Conservation (phyloP, 306 rosid species). For the Mimosa pudica region DNA sequence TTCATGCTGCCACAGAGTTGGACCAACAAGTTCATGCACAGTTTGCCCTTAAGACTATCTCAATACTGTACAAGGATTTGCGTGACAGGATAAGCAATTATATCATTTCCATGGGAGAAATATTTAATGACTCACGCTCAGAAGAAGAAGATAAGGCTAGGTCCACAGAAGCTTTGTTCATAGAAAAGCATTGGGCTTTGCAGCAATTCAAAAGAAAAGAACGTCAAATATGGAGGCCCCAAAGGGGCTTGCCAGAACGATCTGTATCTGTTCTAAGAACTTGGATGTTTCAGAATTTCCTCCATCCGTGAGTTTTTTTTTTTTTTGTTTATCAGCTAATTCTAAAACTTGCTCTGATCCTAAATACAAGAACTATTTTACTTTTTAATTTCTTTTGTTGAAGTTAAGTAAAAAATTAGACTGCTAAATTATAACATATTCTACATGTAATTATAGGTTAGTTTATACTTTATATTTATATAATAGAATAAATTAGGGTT, state of each 20-base stretch:
- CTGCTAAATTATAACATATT: no score
- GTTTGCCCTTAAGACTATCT: constrained; percentile 66
- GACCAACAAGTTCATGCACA: constrained; percentile 74
- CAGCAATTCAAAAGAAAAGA: constrained; percentile 84
- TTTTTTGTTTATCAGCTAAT: not conserved
- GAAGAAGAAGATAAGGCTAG: constrained; percentile 55
- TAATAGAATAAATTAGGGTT: no score
- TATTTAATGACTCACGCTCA: constrained; percentile 38
- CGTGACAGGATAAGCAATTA: constrained; percentile 75
- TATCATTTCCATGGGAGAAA: constrained; percentile 59
- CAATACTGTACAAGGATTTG: constrained; percentile 62
- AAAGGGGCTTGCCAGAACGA: constrained; percentile 94
- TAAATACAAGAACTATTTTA: no score
- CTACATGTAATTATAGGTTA: no score
- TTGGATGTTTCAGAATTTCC: constrained; percentile 98
- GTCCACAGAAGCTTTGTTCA: constrained; percentile 62
- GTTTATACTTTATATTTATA: no score
- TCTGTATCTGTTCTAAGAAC: constrained; percentile 85
- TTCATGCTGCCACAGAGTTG: constrained; percentile 81
- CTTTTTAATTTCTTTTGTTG: no score
- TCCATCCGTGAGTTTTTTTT: constrained; percentile 80
- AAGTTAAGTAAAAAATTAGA: no score
- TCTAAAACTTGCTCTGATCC: not conserved
- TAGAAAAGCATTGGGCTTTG: constrained; percentile 81
- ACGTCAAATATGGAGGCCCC: constrained; percentile 88